Evolutionary conservation across 257 asterid species (phyloP).

Genomic region (Fraxinus americana): DNA sequence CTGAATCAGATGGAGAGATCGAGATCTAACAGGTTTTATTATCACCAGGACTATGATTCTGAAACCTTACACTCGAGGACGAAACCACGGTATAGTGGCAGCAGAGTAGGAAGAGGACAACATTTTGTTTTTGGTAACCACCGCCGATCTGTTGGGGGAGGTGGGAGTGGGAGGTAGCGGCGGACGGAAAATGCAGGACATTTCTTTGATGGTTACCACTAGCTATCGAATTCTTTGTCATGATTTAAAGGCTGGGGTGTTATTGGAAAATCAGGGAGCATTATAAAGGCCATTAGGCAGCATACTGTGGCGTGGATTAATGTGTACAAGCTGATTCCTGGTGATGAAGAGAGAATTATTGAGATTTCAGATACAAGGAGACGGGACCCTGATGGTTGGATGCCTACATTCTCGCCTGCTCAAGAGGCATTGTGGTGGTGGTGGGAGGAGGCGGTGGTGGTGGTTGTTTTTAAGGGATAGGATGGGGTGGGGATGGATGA

Average conservation of each 20-base stretch:
- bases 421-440: slow-evolving; percentile 70
- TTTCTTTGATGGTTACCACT: slow-evolving; percentile 72
- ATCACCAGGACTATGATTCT: slow-evolving; percentile 74
- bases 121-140: slow-evolving; percentile 43
- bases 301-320: slow-evolving; percentile 97
- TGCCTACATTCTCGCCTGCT: slow-evolving; percentile 82
- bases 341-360: slow-evolving; percentile 91
- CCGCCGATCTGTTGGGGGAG: slow-evolving; percentile 39
- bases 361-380: slow-evolving; percentile 87
- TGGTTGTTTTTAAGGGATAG: too few species aligned
- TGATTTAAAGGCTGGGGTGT: slow-evolving; percentile 91
- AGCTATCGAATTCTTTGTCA: slow-evolving; percentile 85
- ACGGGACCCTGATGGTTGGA: slow-evolving; percentile 82
- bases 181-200: slow-evolving; percentile 58
- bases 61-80: slow-evolving; percentile 64
- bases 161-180: slow-evolving; percentile 48
- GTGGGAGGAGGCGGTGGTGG: too few species aligned
- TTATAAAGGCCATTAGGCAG: slow-evolving; percentile 86
- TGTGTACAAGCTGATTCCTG: slow-evolving; percentile 78
- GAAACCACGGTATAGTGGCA: slow-evolving; percentile 52
- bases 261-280: slow-evolving; percentile 94
- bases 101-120: slow-evolving; percentile 44
- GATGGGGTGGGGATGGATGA: too few species aligned
- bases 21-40: slow-evolving; percentile 76
- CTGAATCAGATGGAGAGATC: slow-evolving; percentile 65